Evolutionary conservation across 179 eudicot genomes (phyloP).

Genomic region (Silene noctiflora): DNA sequence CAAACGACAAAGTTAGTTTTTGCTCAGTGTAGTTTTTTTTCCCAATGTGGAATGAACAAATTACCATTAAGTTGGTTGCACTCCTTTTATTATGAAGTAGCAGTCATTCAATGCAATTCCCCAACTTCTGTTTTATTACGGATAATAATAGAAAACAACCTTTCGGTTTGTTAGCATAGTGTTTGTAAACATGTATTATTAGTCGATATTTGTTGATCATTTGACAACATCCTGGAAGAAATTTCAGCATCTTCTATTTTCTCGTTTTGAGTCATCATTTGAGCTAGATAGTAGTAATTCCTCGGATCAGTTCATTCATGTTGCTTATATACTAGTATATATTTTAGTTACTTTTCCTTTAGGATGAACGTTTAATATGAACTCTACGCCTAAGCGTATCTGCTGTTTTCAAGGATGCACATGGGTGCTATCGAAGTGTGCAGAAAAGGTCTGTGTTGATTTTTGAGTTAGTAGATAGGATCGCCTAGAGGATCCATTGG

Average conservation of each 20-base stretch:
- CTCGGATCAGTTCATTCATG: no score
- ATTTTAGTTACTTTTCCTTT: no score
- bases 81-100: not conserved
- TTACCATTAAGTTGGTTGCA: not conserved
- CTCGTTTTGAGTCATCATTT: not conserved
- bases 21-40: not conserved
- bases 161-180: not conserved
- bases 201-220: not conserved
- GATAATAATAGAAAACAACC: no score
- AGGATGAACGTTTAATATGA: no score
- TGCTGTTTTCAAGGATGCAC: no score
- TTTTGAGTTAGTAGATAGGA: no score
- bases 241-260: conserved; percentile 4
- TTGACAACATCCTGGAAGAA: not conserved
- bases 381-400: no score
- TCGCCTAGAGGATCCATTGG: no score
- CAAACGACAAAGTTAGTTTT: not conserved
- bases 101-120: not conserved
- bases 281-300: not conserved
- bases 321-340: no score
- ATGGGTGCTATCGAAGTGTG: no score
- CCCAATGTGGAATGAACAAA: not conserved
- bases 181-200: conserved; percentile 1
- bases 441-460: no score
- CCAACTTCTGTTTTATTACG: not conserved